These are phyloP conservation scores for Rhizoclosmatium globosum DNA, from an alignment of 192 early-diverging fungal genomes.

Conservation along the genomic window DNA sequence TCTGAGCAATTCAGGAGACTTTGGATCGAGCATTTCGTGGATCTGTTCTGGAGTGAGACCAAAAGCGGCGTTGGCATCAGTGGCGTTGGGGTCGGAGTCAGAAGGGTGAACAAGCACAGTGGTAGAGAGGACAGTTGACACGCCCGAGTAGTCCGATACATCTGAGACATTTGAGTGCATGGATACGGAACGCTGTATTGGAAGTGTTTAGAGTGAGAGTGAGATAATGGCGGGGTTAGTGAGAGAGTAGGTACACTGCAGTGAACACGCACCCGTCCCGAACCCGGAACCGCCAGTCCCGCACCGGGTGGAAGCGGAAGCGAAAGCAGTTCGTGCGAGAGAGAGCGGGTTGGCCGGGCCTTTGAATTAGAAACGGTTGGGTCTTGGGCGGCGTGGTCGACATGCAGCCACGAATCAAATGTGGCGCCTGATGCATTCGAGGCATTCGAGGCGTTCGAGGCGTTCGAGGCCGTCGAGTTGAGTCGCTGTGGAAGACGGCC, in stretches of 20 bases:
- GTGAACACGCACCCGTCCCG: not conserved
- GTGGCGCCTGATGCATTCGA: not conserved
- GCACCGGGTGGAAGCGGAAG: not conserved
- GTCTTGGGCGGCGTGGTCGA: not conserved
- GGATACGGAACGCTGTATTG: not conserved
- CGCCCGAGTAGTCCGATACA: not conserved
- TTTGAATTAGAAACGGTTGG: no score
- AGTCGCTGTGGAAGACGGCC: no score
- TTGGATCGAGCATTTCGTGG: constrained; percentile 52
- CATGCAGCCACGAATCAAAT: constrained; percentile 10
- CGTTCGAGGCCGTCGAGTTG: no score
- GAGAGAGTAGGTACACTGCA: not conserved
- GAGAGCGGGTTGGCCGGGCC: not conserved
- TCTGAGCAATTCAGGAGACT: constrained; percentile 42
- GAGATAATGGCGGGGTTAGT: not conserved
- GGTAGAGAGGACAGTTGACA: not conserved
- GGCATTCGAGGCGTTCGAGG: no score
- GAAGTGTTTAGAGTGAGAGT: not conserved
- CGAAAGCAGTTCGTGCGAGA: not conserved
- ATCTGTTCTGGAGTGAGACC: constrained; percentile 46
- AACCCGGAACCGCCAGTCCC: not conserved
- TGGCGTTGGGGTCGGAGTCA: not conserved
- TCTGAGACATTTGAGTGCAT: not conserved
- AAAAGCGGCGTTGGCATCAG: constrained; percentile 5
- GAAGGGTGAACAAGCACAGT: not conserved